Percentiles rank a stretch among this genome's conserved stretches.
phyloP scores from a whole-genome alignment of 805 yeast species.

The Saccharomycopsis javanensis region DNA sequence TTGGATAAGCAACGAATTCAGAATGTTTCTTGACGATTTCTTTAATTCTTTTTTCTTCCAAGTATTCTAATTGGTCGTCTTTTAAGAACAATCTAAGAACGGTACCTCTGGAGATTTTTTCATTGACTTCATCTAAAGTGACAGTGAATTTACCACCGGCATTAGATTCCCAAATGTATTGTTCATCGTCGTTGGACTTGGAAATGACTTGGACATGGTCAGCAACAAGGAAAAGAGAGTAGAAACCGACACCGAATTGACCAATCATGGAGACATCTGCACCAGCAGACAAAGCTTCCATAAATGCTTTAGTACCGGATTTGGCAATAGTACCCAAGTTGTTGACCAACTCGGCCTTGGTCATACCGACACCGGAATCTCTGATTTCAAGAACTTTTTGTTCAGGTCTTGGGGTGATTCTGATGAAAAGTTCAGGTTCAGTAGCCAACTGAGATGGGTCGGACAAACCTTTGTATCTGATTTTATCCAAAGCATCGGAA shows the following conservation, averaged over 20 bases:
- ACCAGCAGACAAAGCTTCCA: constrained; percentile 99
- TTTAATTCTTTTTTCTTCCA: constrained; percentile 98
- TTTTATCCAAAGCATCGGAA: constrained; percentile 97
- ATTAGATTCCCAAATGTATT: constrained; percentile 98
- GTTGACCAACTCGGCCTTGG: constrained; percentile 97
- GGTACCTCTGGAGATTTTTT: constrained; percentile 90
- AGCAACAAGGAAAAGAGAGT: constrained; percentile 97
- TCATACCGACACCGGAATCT: constrained; percentile 99
- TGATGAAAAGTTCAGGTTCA: constrained; percentile 93
- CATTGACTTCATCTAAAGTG: constrained; percentile 79
- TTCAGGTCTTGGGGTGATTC: constrained; percentile 96
- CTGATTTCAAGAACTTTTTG: constrained; percentile 90
- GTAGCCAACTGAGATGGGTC: constrained; percentile 88
- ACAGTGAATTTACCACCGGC: constrained; percentile 99
- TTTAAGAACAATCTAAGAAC: constrained; percentile 90
- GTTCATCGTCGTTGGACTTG: constrained; percentile 98
- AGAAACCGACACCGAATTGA: constrained; percentile 99
- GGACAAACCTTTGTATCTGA: constrained; percentile 90
- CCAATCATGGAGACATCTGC: constrained; percentile 99
- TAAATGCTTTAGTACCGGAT: constrained; percentile 98
- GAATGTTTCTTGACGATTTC: constrained; percentile 99
- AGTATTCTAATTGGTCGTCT: constrained; percentile 97
- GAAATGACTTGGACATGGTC: constrained; percentile 98
- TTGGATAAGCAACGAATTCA: constrained; percentile 98
- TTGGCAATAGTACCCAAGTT: constrained; percentile 99